Percentiles rank a stretch among this genome's conserved stretches.
phyloP scores from a whole-genome alignment of 129 eudicot species.

The Artemisia annua region DNA sequence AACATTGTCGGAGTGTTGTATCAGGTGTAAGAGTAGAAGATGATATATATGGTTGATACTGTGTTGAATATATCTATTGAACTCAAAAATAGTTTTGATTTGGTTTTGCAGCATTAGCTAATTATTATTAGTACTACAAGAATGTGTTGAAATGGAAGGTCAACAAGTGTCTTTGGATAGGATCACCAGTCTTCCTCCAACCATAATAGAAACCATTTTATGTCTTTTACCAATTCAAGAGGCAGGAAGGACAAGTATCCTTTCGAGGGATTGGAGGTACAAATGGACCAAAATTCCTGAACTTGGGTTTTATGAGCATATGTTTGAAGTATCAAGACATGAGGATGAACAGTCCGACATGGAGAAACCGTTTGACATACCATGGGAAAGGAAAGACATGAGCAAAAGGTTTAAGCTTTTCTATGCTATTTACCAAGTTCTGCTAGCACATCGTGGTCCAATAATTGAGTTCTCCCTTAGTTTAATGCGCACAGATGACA shows the following conservation, averaged over 20 bases:
- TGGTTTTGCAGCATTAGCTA: too few species aligned
- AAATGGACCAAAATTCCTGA: not conserved
- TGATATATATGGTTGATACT: too few species aligned
- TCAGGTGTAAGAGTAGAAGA: too few species aligned
- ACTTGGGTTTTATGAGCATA: not conserved
- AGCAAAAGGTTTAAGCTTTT: not conserved
- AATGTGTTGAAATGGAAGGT: too few species aligned
- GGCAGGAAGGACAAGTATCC: not conserved
- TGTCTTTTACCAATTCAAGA: not conserved
- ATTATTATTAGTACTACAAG: too few species aligned
- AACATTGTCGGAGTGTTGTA: too few species aligned
- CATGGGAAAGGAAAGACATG: not conserved
- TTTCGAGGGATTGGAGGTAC: not conserved
- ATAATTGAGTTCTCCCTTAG: not conserved
- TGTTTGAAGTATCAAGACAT: not conserved
- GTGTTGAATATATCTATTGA: too few species aligned
- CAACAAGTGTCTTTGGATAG: not conserved
- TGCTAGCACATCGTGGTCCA: not conserved
- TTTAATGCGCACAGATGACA: not conserved
- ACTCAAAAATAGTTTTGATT: too few species aligned
- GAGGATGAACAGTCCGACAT: not conserved
- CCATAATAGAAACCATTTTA: not conserved
- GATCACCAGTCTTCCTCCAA: not conserved
- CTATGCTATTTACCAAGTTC: not conserved
- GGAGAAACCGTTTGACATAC: too few species aligned